phyloP scores from a whole-genome alignment of 2,329 filamentous ascomycete species.

The Sporothrix luriei region DNA sequence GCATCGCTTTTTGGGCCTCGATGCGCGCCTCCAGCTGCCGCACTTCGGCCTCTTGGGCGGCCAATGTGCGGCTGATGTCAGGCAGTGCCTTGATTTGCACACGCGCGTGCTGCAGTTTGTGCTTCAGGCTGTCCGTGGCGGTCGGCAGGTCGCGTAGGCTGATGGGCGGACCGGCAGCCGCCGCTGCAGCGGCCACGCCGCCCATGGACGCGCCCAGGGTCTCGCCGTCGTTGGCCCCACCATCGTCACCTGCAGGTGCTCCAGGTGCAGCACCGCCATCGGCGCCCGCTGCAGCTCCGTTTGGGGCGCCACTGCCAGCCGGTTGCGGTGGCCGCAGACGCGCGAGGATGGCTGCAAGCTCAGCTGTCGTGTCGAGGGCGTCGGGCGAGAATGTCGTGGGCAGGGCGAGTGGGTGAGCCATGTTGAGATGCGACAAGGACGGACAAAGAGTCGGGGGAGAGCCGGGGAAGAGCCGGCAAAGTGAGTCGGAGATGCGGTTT shows the following conservation, averaged over 20 bases:
- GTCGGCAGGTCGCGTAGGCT: conserved; percentile 74
- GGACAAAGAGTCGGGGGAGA: too few species aligned
- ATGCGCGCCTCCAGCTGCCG: conserved; percentile 66
- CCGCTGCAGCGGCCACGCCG: conserved; percentile 32
- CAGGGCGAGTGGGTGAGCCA: conserved; percentile 52
- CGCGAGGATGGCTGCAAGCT: conserved; percentile 75
- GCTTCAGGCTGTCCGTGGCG: conserved; percentile 76
- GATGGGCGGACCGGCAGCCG: conserved; percentile 40
- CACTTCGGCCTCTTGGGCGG: conserved; percentile 74
- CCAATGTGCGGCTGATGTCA: conserved; percentile 67
- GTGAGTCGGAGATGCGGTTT: background rate
- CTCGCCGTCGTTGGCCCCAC: conserved; percentile 42
- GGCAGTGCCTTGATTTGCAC: conserved; percentile 66
- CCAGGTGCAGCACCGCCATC: conserved; percentile 36
- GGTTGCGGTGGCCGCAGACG: conserved; percentile 63
- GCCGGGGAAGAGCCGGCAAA: background rate
- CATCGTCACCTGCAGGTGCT: conserved; percentile 35
- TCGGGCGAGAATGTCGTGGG: conserved; percentile 73
- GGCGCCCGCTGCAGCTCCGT: conserved; percentile 45
- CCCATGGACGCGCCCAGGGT: conserved; percentile 35
- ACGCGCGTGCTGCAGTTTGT: conserved; percentile 79
- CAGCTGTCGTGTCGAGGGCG: conserved; percentile 81
- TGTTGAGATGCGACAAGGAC: background rate
- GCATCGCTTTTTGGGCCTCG: conserved; percentile 60
- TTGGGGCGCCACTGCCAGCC: conserved; percentile 31